A percentile compares a stretch with the other conserved stretches of the same genome.
These are phyloP conservation scores for Acanthamoeba lenticulata DNA, from an alignment of 208 protist genomes.

Conservation along the genomic window DNA sequence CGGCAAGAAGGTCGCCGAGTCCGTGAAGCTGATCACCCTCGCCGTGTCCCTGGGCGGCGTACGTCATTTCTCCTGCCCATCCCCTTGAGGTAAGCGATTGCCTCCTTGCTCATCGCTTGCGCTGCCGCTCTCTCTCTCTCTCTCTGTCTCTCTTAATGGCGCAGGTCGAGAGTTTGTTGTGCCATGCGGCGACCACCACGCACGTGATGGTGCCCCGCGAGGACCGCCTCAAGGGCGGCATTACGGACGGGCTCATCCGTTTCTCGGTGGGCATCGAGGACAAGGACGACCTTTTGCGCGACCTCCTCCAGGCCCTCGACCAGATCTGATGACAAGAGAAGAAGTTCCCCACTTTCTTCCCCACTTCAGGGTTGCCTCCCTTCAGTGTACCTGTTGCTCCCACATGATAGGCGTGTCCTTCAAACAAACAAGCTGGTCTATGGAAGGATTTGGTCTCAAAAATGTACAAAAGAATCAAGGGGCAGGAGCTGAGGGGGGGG, in stretches of 20 bases:
- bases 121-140: not conserved
- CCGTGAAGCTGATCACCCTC: constrained; percentile 91
- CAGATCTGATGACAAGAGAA: not conserved
- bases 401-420: too few species aligned
- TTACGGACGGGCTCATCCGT: constrained; percentile 92
- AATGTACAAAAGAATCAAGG: not conserved
- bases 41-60: constrained; percentile 93
- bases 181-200: constrained; percentile 93
- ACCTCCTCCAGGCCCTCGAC: constrained; percentile 90
- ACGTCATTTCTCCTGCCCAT: not conserved
- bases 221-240: constrained; percentile 87
- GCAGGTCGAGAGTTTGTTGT: constrained; percentile 92
- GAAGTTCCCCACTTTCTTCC: not conserved
- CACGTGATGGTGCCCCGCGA: constrained; percentile 94
- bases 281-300: constrained; percentile 91
- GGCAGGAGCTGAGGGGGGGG: not conserved
- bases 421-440: too few species aligned
- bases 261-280: constrained; percentile 94
- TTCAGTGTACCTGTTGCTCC: too few species aligned
- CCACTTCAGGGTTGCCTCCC: not conserved
- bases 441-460: too few species aligned
- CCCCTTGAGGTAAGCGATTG: not conserved
- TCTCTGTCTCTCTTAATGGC: not conserved
- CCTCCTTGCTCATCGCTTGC: not conserved
- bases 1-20: constrained; percentile 87